Evolutionary conservation across 192 early-diverging fungal species (phyloP).

Genomic region (Phycomyces nitens): DNA sequence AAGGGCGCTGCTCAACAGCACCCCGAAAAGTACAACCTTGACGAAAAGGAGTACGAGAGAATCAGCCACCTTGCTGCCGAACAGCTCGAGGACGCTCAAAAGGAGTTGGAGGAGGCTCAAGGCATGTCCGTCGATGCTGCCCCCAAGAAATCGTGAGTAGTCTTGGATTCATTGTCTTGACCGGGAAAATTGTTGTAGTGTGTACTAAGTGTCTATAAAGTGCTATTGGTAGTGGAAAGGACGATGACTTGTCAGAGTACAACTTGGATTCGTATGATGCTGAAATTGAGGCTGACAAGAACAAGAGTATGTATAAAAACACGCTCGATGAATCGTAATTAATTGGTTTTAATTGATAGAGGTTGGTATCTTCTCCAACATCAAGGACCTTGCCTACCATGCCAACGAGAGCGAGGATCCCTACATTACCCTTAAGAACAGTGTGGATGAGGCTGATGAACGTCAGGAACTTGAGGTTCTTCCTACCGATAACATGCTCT

Average conservation of each 20-base stretch:
- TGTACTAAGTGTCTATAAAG: constrained; percentile 3
- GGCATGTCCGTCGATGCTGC: constrained; percentile 35
- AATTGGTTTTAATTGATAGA: constrained; percentile 22
- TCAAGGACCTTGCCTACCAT: constrained; percentile 87
- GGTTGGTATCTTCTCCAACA: constrained; percentile 76
- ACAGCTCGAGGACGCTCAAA: constrained; percentile 61
- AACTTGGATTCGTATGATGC: constrained; percentile 94
- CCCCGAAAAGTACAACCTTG: constrained; percentile 79
- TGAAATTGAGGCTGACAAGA: constrained; percentile 50
- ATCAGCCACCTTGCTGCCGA: constrained; percentile 68
- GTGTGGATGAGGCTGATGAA: constrained; percentile 83
- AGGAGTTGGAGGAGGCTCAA: constrained; percentile 53
- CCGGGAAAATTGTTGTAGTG: too few relatives aligned
- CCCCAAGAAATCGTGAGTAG: constrained; percentile 23
- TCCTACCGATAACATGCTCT: constrained; percentile 78
- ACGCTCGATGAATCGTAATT: neutral
- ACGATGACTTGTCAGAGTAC: constrained; percentile 75
- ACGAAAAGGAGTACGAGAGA: constrained; percentile 84
- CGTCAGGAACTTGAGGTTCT: constrained; percentile 52
- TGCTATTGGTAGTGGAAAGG: constrained; percentile 8
- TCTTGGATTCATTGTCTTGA: constrained; percentile 12
- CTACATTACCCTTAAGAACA: constrained; percentile 70
- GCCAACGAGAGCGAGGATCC: constrained; percentile 80
- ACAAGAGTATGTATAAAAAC: constrained; percentile 27
- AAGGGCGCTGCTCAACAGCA: constrained; percentile 84